Base-by-base conservation (phyloP, 768 basidiomycete species). In the Fomitopsis serialis region DNA sequence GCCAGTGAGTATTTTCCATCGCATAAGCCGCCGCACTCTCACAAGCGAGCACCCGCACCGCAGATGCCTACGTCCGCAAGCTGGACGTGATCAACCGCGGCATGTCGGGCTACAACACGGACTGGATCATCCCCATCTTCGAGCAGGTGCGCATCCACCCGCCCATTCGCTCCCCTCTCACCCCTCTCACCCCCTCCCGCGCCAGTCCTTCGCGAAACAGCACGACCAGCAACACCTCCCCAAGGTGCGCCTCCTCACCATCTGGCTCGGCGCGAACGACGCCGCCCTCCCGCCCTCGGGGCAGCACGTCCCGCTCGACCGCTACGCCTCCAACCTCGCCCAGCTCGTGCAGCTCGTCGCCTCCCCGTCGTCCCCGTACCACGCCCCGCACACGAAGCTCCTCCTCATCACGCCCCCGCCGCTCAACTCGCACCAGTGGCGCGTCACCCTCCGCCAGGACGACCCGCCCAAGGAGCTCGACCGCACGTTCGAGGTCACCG, bases 221-320 rank as follows among this genome's bases (percentile, higher is more conserved):
- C 61, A 73, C 6, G 76, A 77, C 52, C 75, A 72, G 50, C 61
- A 66, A 21, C 68, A 76, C 48, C 72, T 74, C 35, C 84, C 87
- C 8, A 80, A 75, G 43, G 75, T 93, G 34, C 81, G 80, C 40
- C 67, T 95, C n/a, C 73, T 95, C 54, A 81, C 81, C 6, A 82
- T 96, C 63, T 97, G 92, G 92, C 89, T 90, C 55, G 93, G 93
- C 45, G 85, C 85, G 15, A 98, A 98, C 69, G 94, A 98, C 66
- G 81, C 94, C 6, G 81, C 79, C 59, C 73, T 89, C 47, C 67
- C 70, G 25, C 79, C 78, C 0, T 82, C 78, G 19, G 69, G 74
- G 15, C 94, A 96, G 63, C 87, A 92, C 63, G 87, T 95, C 42
- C 86, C 92, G 2, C 70, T 89, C 24, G 68, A 73, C 19, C 72